A percentile compares a stretch with the other conserved stretches of the same genome.
These are phyloP conservation scores for Exophiala spinifera DNA, from an alignment of 2,329 filamentous ascomycete genomes.

Conservation along the genomic window DNA sequence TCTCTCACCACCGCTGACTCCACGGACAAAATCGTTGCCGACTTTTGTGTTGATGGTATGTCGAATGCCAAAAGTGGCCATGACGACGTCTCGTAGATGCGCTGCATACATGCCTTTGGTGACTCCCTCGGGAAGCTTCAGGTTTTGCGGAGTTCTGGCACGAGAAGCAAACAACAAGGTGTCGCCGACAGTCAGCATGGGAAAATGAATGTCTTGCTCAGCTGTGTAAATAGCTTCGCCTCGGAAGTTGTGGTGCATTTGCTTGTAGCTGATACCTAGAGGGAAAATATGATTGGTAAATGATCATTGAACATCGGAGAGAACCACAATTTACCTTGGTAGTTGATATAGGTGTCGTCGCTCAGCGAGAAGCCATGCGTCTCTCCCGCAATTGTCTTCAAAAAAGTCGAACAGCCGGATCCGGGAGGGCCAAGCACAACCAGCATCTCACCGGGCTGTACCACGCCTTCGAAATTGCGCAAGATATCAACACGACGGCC, in stretches of 20 bases:
- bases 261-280: constrained; percentile 51
- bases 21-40: constrained; percentile 56
- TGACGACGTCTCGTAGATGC: constrained; percentile 45
- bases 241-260: constrained; percentile 65
- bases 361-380: constrained; percentile 76
- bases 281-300: not conserved
- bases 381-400: constrained; percentile 81
- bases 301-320: not conserved
- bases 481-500: constrained; percentile 5
- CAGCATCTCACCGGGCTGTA: constrained; percentile 35
- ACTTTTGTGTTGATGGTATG: constrained; percentile 55
- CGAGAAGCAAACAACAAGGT: constrained; percentile 56
- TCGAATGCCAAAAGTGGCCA: constrained; percentile 46
- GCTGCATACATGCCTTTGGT: constrained; percentile 38
- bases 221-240: constrained; percentile 82
- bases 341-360: constrained; percentile 71
- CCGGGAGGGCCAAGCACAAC: constrained; percentile 42
- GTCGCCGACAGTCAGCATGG: constrained; percentile 64
- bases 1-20: constrained; percentile 60
- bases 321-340: constrained; percentile 52
- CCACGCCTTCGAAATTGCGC: constrained; percentile 1
- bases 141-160: constrained; percentile 46
- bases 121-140: constrained; percentile 36
- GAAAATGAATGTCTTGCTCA: constrained; percentile 79
- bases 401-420: constrained; percentile 69